These are phyloP conservation scores for Rhodocollybia butyracea DNA, from an alignment of 768 basidiomycete genomes.

Conservation along the genomic window DNA sequence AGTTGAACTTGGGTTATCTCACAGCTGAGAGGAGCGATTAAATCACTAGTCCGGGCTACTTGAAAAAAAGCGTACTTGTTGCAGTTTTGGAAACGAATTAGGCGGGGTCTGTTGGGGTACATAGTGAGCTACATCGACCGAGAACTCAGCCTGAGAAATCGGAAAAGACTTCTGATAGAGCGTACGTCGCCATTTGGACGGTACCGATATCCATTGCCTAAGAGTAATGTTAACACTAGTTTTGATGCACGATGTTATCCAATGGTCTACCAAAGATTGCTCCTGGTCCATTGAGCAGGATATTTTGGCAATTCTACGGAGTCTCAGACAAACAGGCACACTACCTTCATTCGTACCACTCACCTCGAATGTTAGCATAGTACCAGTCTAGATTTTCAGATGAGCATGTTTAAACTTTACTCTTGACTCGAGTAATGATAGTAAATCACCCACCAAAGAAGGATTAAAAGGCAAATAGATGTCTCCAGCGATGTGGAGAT, in stretches of 20 bases:
- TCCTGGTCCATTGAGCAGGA: conserved; percentile 19
- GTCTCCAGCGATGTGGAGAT: conserved; percentile 19
- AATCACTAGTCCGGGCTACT: not conserved
- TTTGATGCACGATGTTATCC: not conserved
- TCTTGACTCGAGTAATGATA: too few species aligned
- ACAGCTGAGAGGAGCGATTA: conserved; percentile 8
- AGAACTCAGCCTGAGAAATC: not conserved
- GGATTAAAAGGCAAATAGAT: conserved; percentile 19
- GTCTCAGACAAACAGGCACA: not conserved
- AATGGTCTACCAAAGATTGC: conserved; percentile 13
- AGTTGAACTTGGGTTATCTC: conserved; percentile 17
- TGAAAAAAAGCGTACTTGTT: conserved; percentile 14
- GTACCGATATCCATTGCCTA: conserved; percentile 21
- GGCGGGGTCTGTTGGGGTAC: conserved; percentile 19
- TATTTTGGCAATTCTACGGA: conserved; percentile 17
- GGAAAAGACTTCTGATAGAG: not conserved
- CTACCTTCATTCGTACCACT: too few species aligned
- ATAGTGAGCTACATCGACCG: conserved; percentile 12
- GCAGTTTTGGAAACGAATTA: conserved; percentile 22
- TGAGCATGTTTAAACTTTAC: too few species aligned
- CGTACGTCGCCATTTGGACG: conserved; percentile 16
- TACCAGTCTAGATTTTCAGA: too few species aligned
- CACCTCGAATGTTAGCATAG: conserved; percentile 22
- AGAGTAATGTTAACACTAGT: not conserved
- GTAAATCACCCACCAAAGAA: too few species aligned